These are phyloP conservation scores for Margaritispora aquatica DNA, from an alignment of 495 filamentous ascomycete species.

Conservation along the genomic window DNA sequence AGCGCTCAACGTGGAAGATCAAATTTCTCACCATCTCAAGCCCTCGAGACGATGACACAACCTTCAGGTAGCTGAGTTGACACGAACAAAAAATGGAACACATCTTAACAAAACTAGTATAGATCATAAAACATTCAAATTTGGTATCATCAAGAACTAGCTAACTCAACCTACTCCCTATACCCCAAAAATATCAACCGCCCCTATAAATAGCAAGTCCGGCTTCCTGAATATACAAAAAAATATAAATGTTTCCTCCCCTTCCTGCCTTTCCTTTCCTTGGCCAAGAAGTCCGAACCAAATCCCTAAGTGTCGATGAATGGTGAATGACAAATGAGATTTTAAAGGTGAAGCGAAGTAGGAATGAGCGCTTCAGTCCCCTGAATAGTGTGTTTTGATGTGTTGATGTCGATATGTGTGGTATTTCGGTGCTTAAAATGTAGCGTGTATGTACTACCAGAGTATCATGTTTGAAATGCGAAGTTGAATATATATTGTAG, in stretches of 20 bases:
- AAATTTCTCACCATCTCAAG: too few species aligned
- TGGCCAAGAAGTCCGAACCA: not conserved
- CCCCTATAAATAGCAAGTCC: not conserved
- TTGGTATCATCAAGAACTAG: conserved; percentile 2
- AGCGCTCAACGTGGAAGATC: too few species aligned
- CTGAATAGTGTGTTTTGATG: not conserved
- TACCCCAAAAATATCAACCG: not conserved
- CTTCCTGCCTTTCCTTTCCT: not conserved
- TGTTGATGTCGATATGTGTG: too few species aligned
- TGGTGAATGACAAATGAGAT: not conserved
- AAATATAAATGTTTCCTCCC: not conserved
- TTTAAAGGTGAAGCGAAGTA: not conserved
- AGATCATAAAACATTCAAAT: not conserved
- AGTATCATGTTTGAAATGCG: conserved; percentile 3
- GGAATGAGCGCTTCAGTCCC: not conserved
- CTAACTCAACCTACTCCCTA: too few species aligned
- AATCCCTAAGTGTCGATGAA: not conserved
- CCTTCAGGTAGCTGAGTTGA: too few species aligned
- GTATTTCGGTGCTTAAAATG: too few species aligned
- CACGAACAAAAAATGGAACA: too few species aligned
- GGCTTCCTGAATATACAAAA: not conserved
- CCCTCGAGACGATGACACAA: too few species aligned
- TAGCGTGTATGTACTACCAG: conserved; percentile 9
- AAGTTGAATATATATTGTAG: too few species aligned
- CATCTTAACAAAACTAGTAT: not conserved